These are phyloP conservation scores for Zygoascus sp. DNA, from an alignment of 1,139 yeast genomes.

Conservation along the genomic window DNA sequence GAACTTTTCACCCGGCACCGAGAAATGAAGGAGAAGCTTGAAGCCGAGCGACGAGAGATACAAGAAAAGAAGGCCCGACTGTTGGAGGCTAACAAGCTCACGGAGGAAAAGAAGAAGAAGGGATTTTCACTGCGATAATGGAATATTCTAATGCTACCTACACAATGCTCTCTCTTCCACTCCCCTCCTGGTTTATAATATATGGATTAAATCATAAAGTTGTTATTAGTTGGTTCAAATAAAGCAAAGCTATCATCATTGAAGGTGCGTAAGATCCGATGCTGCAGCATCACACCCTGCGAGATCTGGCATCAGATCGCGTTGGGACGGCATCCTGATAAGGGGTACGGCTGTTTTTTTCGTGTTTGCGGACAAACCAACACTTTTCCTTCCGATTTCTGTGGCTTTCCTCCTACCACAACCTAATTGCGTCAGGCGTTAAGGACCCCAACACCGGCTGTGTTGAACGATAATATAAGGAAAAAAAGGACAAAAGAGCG, in stretches of 20 bases:
- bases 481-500: too few relatives aligned
- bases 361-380: background rate
- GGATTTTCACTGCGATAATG: constrained; percentile 48
- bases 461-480: too few relatives aligned
- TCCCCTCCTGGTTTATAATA: background rate
- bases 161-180: background rate
- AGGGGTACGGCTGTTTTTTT: background rate
- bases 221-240: background rate
- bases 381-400: background rate
- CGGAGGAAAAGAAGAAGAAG: constrained; percentile 55
- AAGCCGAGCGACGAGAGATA: constrained; percentile 79
- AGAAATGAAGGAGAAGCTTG: constrained; percentile 92
- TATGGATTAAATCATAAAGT: background rate
- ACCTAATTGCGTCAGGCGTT: too few relatives aligned
- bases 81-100: constrained; percentile 64
- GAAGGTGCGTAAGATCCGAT: too few relatives aligned
- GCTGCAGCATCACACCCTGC: too few relatives aligned
- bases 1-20: constrained; percentile 93
- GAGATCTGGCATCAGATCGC: too few relatives aligned
- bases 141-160: too few relatives aligned
- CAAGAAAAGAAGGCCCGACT: constrained; percentile 81
- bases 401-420: background rate
- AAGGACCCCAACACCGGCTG: too few relatives aligned
- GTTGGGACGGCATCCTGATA: background rate
- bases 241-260: background rate